phyloP scores from a whole-genome alignment of 2,329 filamentous ascomycete species.

The Cytospora leucostoma region DNA sequence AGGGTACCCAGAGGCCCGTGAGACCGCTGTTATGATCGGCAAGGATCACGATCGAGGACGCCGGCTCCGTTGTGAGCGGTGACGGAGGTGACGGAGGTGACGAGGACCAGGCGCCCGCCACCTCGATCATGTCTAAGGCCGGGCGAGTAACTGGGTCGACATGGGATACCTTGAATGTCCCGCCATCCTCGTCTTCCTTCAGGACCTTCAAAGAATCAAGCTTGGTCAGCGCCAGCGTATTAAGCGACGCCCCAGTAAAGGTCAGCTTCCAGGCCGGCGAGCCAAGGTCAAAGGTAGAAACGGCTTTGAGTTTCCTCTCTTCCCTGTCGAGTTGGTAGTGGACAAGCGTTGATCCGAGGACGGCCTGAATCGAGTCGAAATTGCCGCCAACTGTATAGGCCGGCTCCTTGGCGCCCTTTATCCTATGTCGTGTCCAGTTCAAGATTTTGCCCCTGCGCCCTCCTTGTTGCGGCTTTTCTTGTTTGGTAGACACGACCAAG shows the following conservation, averaged over 20 bases:
- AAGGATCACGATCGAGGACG: slow-evolving; percentile 48
- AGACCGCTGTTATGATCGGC: slow-evolving; percentile 51
- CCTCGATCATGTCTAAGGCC: slow-evolving; percentile 49
- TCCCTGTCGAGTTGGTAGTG: slow-evolving; percentile 44
- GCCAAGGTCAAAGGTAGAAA: slow-evolving; percentile 50
- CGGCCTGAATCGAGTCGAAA: slow-evolving; percentile 14
- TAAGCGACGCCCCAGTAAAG: slow-evolving; percentile 48
- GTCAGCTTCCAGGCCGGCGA: slow-evolving; percentile 47
- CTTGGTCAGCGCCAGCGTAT: slow-evolving; percentile 53
- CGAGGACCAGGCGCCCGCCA: slow-evolving; percentile 39
- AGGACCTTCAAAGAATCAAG: slow-evolving; percentile 59
- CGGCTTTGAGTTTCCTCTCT: slow-evolving; percentile 53
- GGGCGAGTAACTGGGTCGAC: slow-evolving; percentile 48
- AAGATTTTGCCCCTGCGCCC: slow-evolving; percentile 41
- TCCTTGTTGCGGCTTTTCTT: slow-evolving; percentile 32
- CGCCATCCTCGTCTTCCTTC: slow-evolving; percentile 33
- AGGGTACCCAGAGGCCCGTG: slow-evolving; percentile 53
- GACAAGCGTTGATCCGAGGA: slow-evolving; percentile 39
- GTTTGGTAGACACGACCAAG: slow-evolving; percentile 55
- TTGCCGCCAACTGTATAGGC: slow-evolving; percentile 51
- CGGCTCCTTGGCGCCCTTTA: slow-evolving; percentile 45
- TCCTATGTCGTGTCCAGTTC: slow-evolving; percentile 57
- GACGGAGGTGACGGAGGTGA: slow-evolving; percentile 18
- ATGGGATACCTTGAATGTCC: slow-evolving; percentile 39
- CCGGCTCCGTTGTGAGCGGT: slow-evolving; percentile 26